Base-by-base conservation (phyloP, 805 yeast genomes). In the Candida coleopterorum region DNA sequence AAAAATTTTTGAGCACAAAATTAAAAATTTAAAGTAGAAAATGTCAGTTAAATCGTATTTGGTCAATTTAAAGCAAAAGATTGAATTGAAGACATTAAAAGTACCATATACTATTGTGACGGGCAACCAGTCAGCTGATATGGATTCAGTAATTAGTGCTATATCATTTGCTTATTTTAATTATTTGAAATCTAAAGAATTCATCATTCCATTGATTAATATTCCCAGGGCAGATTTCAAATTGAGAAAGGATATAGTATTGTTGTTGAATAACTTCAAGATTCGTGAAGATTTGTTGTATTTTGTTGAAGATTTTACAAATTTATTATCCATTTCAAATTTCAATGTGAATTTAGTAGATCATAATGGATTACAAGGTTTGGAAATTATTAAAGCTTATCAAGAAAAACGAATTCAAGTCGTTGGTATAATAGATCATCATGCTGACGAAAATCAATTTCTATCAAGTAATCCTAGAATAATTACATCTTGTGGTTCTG, bases 111-210 rank as follows among this genome's bases (percentile, higher is more conserved):
- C 48, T 21, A 50, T 81, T 16, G 89, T 81, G 0, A 64, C 82
- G 0, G 97, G 97, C 1, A 88, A 88, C 52, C 93, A 87, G 50
- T 76, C 93, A 4, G 89, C 93, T 0, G 83, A 90, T 57, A 63
- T 93, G 62, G 98, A 90, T 57, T 89, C 97, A 0, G 82, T 88
- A 22, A 74, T 86, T 2, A 72, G 82, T 38, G 81, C 97, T 0
- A 64, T 93, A 4, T 52, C 83, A 3, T 84, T 79, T 50, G 79
- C 96, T 0, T 86, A 75, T 49, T 70, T 81, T 41, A 58, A 62
- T 20, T 59, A 68, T 37, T 38, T 58, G 17, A 49, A 62, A 32
- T 61, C 63, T 12, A 43, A 52, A 20, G 52, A 52, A 10, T 49
- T 57, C 1, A 51, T 72, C 7, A 53, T 83, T n/a, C 98, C 98